Evolutionary conservation across 768 basidiomycete genomes (phyloP).

Genomic region (Hericium alpestre): DNA sequence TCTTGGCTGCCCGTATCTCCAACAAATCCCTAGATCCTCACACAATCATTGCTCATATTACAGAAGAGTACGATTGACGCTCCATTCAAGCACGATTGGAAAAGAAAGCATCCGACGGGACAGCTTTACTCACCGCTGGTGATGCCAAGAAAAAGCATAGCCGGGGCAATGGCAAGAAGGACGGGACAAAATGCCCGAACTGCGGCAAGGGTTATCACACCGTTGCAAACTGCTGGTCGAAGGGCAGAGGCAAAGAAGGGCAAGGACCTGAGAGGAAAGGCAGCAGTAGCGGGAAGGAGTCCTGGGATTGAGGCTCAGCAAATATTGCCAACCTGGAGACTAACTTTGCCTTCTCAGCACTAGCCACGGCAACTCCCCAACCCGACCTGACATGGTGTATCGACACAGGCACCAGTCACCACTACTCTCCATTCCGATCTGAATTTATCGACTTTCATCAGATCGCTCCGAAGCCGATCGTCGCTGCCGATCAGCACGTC

Average conservation of each 20-base stretch:
- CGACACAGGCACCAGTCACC: background rate
- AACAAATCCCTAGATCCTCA: slow-evolving; percentile 14
- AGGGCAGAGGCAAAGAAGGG: slow-evolving; percentile 28
- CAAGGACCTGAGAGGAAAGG: slow-evolving; percentile 22
- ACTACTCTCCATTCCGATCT: background rate
- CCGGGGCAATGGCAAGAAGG: background rate
- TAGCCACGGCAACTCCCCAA: background rate
- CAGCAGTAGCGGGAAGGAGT: background rate
- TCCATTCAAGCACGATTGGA: background rate
- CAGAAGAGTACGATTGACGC: slow-evolving; percentile 17
- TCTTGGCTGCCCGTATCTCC: slow-evolving; percentile 15
- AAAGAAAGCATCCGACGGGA: background rate
- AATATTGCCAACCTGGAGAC: background rate
- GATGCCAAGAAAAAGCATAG: background rate
- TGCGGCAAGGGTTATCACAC: slow-evolving; percentile 21
- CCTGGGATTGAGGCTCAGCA: background rate
- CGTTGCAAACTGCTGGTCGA: slow-evolving; percentile 20
- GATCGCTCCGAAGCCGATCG: background rate
- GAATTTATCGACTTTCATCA: background rate
- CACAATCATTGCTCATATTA: slow-evolving; percentile 11
- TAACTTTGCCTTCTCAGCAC: background rate
- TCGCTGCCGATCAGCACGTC: background rate
- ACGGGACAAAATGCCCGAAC: slow-evolving; percentile 16
- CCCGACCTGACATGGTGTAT: background rate
- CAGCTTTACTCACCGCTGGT: background rate